Evolutionary conservation across 306 rosid genomes (phyloP).

Genomic region (Castanopsis chinensis): DNA sequence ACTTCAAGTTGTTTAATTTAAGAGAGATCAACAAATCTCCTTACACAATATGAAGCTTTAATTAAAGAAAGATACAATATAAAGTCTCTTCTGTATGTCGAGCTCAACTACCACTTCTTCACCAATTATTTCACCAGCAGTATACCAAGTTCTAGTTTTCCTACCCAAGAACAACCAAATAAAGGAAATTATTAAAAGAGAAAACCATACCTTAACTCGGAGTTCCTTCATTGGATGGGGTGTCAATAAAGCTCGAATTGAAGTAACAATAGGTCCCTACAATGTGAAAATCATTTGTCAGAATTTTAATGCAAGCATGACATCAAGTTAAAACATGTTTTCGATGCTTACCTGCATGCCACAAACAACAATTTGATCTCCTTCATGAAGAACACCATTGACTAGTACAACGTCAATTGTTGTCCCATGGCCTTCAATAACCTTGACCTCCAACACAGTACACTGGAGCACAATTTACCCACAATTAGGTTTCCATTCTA

Average conservation of each 20-base stretch:
- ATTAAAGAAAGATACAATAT: background rate
- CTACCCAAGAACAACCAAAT: slow-evolving; percentile 2
- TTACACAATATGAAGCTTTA: background rate
- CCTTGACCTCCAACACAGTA: slow-evolving; percentile 95
- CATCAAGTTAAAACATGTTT: slow-evolving; percentile 9
- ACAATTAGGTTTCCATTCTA: slow-evolving; percentile 33
- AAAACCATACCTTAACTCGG: slow-evolving; percentile 72
- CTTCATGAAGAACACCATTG: slow-evolving; percentile 96
- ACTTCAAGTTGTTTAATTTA: background rate
- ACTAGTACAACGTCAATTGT: slow-evolving; percentile 96
- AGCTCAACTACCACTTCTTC: background rate
- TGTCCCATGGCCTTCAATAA: slow-evolving; percentile 95
- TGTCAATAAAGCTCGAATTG: slow-evolving; percentile 89
- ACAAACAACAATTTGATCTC: slow-evolving; percentile 95
- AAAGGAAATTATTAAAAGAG: slow-evolving; percentile 1
- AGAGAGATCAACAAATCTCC: background rate
- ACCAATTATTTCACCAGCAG: background rate
- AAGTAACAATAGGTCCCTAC: slow-evolving; percentile 83
- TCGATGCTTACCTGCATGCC: slow-evolving; percentile 82
- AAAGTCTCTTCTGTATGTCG: background rate
- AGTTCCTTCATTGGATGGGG: slow-evolving; percentile 99
- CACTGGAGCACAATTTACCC: slow-evolving; percentile 56
- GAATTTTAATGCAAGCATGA: background rate
- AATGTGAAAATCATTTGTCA: slow-evolving; percentile 21
- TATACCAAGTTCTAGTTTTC: background rate